Percentiles rank a stretch among this genome's conserved stretches.
Conservation (phyloP, 1,284 basidiomycete genomes). For the Sphagnurus paluster region DNA sequence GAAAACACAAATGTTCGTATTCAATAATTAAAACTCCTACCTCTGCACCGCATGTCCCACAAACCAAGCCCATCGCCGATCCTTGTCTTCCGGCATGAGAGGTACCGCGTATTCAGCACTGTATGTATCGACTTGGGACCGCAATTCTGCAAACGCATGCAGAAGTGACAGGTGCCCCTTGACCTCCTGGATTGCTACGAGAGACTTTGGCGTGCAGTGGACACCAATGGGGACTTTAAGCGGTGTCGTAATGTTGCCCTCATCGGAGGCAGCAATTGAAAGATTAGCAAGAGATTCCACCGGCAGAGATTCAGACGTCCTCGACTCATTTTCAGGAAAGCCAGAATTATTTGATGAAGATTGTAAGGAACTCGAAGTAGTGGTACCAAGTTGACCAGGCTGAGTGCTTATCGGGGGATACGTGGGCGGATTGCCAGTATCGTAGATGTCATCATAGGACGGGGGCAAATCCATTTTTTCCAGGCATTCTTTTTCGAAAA, state of each 20-base stretch:
- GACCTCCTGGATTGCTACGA: slow-evolving; percentile 25
- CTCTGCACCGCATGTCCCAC: slow-evolving; percentile 20
- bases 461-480: not conserved
- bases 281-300: too few relatives aligned
- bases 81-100: slow-evolving; percentile 24
- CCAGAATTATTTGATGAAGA: too few relatives aligned
- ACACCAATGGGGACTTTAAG: slow-evolving; percentile 13
- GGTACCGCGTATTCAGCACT: slow-evolving; percentile 11
- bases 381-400: not conserved
- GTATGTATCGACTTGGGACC: slow-evolving; percentile 21
- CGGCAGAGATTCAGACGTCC: too few relatives aligned
- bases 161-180: slow-evolving; percentile 31
- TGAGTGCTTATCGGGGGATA: not conserved
- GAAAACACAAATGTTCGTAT: too few relatives aligned
- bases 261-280: too few relatives aligned
- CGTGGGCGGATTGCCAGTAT: not conserved
- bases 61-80: slow-evolving; percentile 34
- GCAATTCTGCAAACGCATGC: slow-evolving; percentile 29
- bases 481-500: too few relatives aligned
- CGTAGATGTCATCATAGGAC: not conserved
- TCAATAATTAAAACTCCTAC: not conserved
- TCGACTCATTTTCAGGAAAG: too few relatives aligned
- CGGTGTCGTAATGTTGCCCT: too few relatives aligned
- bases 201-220: slow-evolving; percentile 6
- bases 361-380: too few relatives aligned